Percentiles rank a stretch among this genome's conserved stretches.
Evolutionary conservation across 768 basidiomycete genomes (phyloP).

Genomic region (Boletus edulis): DNA sequence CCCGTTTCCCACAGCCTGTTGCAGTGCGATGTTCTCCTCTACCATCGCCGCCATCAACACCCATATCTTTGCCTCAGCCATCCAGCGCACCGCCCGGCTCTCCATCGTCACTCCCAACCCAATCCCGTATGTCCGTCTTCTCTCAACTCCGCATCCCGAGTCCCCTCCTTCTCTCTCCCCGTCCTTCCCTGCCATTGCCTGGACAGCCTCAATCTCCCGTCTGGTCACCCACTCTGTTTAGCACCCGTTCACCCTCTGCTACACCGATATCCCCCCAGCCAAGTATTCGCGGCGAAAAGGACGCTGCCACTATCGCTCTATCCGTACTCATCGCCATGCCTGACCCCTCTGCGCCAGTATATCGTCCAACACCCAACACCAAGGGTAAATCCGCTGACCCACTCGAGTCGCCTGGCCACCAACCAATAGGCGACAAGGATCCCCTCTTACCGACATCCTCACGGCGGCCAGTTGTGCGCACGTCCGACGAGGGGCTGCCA

Average conservation of each 20-base stretch:
- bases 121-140: neutral
- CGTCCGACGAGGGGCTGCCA: neutral
- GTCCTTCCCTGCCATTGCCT: neutral
- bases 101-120: neutral
- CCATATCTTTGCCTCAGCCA: neutral
- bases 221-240: neutral
- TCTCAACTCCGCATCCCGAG: constrained; percentile 10
- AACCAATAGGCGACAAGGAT: neutral
- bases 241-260: neutral
- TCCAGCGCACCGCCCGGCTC: neutral
- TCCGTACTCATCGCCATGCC: constrained; percentile 26
- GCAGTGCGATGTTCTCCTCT: constrained; percentile 8
- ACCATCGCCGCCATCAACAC: neutral
- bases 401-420: constrained; percentile 3
- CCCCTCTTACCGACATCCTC: constrained; percentile 1
- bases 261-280: neutral
- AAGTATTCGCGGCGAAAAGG: neutral
- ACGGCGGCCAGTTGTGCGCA: neutral
- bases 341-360: constrained; percentile 3
- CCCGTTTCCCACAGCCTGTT: constrained; percentile 14
- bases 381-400: constrained; percentile 19
- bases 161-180: neutral
- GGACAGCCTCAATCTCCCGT: neutral
- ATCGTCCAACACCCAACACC: neutral
- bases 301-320: constrained; percentile 4